Conservation (phyloP, 2,329 filamentous ascomycete genomes). For the Whalleya microplaca region DNA sequence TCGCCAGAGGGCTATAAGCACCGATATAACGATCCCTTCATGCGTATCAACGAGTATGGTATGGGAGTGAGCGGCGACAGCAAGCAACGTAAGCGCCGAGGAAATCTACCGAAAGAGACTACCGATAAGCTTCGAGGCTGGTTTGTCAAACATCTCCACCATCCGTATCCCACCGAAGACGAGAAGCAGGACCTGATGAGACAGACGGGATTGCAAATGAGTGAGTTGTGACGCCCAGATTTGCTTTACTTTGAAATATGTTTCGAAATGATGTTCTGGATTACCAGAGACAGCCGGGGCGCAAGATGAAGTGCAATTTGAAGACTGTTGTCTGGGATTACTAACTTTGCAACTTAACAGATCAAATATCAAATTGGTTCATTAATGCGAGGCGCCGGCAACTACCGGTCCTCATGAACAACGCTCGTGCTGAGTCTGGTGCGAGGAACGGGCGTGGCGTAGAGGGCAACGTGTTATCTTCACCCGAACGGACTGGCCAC, state of each 20-base stretch:
- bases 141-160: slow-evolving; percentile 76
- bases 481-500: slow-evolving; percentile 45
- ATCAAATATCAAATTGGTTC: slow-evolving; percentile 80
- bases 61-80: slow-evolving; percentile 46
- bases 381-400: slow-evolving; percentile 75
- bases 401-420: slow-evolving; percentile 62
- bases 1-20: slow-evolving; percentile 45
- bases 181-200: slow-evolving; percentile 83
- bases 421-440: slow-evolving; percentile 55
- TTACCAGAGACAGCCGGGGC: slow-evolving; percentile 4
- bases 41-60: slow-evolving; percentile 46
- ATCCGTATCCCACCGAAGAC: slow-evolving; percentile 86
- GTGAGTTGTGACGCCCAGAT: slow-evolving; percentile 50
- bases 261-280: slow-evolving; percentile 2
- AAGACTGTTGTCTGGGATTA: slow-evolving; percentile 16
- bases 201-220: slow-evolving; percentile 77
- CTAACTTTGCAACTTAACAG: slow-evolving; percentile 39
- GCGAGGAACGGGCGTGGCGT: slow-evolving; percentile 45
- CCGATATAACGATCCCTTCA: slow-evolving; percentile 46
- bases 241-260: neutral
- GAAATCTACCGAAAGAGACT: slow-evolving; percentile 88
- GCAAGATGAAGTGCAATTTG: neutral
- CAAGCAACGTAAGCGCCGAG: slow-evolving; percentile 68
- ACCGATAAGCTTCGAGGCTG: slow-evolving; percentile 80
- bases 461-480: slow-evolving; percentile 43